Percentiles rank a stretch among this genome's conserved stretches.
Conservation (phyloP, 2,329 filamentous ascomycete species). For the Mycogone perniciosa region DNA sequence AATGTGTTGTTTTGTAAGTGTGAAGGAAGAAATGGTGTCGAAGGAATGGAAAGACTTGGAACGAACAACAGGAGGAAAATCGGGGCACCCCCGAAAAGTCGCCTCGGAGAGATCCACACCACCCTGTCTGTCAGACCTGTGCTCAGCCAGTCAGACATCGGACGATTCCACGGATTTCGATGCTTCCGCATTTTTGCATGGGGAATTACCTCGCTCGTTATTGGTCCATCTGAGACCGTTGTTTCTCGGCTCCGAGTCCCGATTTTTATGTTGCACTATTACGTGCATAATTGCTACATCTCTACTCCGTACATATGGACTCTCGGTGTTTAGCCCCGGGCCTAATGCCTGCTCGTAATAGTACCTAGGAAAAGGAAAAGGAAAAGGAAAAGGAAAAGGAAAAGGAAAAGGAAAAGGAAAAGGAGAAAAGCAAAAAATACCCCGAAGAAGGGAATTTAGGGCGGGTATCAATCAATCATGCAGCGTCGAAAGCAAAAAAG, state of each 20-base stretch:
- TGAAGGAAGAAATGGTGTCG: too few species aligned
- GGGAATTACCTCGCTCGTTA: constrained; percentile 11
- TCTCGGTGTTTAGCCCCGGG: too few species aligned
- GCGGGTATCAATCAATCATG: too few species aligned
- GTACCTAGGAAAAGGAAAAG: neutral
- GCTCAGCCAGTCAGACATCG: constrained; percentile 1
- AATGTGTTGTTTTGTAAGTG: too few species aligned
- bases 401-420: neutral
- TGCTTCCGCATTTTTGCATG: constrained; percentile 1
- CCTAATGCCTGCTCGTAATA: too few species aligned
- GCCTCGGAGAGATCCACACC: too few species aligned
- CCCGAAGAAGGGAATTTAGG: neutral
- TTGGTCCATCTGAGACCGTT: constrained; percentile 9
- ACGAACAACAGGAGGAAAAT: too few species aligned
- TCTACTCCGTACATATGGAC: too few species aligned
- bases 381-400: neutral
- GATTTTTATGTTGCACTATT: neutral
- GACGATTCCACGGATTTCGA: neutral
- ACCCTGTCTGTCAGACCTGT: neutral
- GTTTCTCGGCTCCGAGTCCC: constrained; percentile 3
- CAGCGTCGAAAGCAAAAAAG: neutral
- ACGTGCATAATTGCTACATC: neutral
- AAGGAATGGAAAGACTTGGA: too few species aligned
- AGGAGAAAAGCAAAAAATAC: neutral
- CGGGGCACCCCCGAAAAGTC: too few species aligned